Evolutionary conservation across 2,329 filamentous ascomycete genomes (phyloP).

Genomic region (Calonectria henricotiae): DNA sequence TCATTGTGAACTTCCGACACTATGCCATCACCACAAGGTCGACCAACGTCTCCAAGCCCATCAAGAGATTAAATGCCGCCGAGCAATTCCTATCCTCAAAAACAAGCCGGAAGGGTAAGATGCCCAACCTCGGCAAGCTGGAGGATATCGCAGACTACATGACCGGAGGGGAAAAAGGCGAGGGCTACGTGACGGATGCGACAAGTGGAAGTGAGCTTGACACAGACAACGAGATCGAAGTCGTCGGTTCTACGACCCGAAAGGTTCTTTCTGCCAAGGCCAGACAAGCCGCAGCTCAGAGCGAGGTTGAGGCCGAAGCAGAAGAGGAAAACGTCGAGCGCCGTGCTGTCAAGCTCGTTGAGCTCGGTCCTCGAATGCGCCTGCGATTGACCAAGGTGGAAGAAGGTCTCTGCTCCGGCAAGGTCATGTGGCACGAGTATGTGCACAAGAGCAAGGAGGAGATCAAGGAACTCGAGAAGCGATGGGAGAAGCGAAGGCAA

Average conservation of each 20-base stretch:
- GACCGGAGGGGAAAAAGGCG: constrained; percentile 83
- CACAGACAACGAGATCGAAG: constrained; percentile 95
- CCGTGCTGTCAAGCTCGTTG: constrained; percentile 90
- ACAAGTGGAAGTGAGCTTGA: constrained; percentile 93
- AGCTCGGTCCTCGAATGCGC: constrained; percentile 91
- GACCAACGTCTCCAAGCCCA: constrained; percentile 86
- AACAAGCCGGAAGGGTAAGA: constrained; percentile 75
- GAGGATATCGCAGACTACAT: constrained; percentile 97
- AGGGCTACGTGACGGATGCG: constrained; percentile 87
- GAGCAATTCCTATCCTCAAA: constrained; percentile 80
- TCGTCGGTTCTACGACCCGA: constrained; percentile 76
- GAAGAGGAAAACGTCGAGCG: constrained; percentile 80
- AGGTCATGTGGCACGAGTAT: constrained; percentile 98
- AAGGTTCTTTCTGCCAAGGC: constrained; percentile 74
- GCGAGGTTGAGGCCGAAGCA: constrained; percentile 63
- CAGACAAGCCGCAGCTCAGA: constrained; percentile 60
- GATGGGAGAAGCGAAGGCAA: constrained; percentile 83
- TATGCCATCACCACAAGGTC: constrained; percentile 95
- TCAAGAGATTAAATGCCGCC: constrained; percentile 88
- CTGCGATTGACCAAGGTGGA: constrained; percentile 95
- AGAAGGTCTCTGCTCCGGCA: constrained; percentile 90
- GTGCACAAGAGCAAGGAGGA: constrained; percentile 88
- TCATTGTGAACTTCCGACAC: constrained; percentile 90
- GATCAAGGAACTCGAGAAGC: constrained; percentile 83
- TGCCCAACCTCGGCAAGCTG: constrained; percentile 92